Percentiles rank a stretch among this genome's conserved stretches.
Evolutionary conservation across 2,329 filamentous ascomycete species (phyloP).

Genomic region (Elsinoe necatrix): DNA sequence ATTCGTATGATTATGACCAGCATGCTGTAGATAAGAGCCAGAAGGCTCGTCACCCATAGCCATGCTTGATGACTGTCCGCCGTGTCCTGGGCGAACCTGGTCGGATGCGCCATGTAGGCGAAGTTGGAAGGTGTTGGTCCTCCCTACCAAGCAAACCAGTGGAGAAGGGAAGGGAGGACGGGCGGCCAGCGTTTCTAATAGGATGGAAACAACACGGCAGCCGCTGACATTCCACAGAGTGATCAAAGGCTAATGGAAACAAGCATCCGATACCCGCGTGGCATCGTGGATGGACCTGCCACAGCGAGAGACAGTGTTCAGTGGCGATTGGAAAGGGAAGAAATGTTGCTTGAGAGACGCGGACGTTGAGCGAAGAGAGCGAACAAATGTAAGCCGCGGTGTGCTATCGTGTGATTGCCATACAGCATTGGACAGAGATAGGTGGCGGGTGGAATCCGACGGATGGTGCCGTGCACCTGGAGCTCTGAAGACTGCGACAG

Average conservation of each 20-base stretch:
- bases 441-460: background rate
- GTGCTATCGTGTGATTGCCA: background rate
- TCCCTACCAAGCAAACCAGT: slow-evolving; percentile 10
- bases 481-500: slow-evolving; percentile 7
- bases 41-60: slow-evolving; percentile 15
- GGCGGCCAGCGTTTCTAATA: slow-evolving; percentile 12
- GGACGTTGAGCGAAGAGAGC: slow-evolving; percentile 3
- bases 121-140: background rate
- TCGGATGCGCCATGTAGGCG: slow-evolving; percentile 12
- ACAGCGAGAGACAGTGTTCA: background rate
- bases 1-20: slow-evolving; percentile 10
- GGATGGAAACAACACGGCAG: slow-evolving; percentile 14
- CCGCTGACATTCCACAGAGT: background rate
- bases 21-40: slow-evolving; percentile 15
- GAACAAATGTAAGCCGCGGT: background rate
- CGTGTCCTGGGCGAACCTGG: slow-evolving; percentile 15
- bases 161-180: slow-evolving; percentile 9
- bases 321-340: slow-evolving; percentile 7
- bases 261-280: slow-evolving; percentile 6
- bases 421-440: slow-evolving; percentile 4
- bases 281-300: background rate
- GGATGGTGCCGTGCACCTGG: slow-evolving; percentile 4
- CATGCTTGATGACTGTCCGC: slow-evolving; percentile 16
- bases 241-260: slow-evolving; percentile 13
- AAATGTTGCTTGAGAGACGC: slow-evolving; percentile 11